These are phyloP conservation scores for Ogataea nitratoaversa DNA, from an alignment of 805 yeast species.

Conservation along the genomic window DNA sequence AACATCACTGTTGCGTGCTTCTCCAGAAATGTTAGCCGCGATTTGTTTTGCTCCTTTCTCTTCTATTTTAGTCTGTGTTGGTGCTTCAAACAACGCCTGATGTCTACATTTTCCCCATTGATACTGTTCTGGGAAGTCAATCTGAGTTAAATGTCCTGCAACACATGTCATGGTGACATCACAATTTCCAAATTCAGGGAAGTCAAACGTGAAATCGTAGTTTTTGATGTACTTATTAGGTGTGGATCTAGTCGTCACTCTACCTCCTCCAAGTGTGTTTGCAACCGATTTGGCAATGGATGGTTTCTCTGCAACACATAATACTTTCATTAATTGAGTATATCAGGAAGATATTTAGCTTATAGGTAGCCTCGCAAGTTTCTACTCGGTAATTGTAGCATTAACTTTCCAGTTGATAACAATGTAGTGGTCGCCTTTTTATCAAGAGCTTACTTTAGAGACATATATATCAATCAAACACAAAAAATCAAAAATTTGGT, in stretches of 20 bases:
- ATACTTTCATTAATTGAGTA: conserved; percentile 50
- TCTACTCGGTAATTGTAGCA: too few relatives aligned
- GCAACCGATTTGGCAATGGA: conserved; percentile 88
- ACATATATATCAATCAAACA: too few relatives aligned
- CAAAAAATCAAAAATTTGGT: too few relatives aligned
- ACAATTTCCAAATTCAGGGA: conserved; percentile 58
- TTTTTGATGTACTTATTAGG: conserved; percentile 64
- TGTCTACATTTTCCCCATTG: conserved; percentile 68
- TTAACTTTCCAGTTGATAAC: too few relatives aligned
- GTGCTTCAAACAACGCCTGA: conserved; percentile 66
- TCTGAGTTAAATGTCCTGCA: conserved; percentile 71
- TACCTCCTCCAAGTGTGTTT: conserved; percentile 70
- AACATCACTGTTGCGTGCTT: conserved; percentile 55
- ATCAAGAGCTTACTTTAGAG: too few relatives aligned
- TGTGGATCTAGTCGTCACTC: conserved; percentile 43
- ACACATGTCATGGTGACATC: conserved; percentile 90
- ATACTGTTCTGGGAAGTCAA: conserved; percentile 60
- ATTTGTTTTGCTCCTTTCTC: conserved; percentile 39
- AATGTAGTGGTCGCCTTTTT: too few relatives aligned
- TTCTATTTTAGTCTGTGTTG: conserved; percentile 37
- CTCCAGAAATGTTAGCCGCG: conserved; percentile 61
- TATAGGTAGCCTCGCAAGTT: not conserved
- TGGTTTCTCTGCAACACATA: conserved; percentile 97
- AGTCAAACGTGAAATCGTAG: conserved; percentile 69
- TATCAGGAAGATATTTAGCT: not conserved